phyloP scores from a whole-genome alignment of 202 grass and related monocot genomes.

The Saccharum hybrid region DNA sequence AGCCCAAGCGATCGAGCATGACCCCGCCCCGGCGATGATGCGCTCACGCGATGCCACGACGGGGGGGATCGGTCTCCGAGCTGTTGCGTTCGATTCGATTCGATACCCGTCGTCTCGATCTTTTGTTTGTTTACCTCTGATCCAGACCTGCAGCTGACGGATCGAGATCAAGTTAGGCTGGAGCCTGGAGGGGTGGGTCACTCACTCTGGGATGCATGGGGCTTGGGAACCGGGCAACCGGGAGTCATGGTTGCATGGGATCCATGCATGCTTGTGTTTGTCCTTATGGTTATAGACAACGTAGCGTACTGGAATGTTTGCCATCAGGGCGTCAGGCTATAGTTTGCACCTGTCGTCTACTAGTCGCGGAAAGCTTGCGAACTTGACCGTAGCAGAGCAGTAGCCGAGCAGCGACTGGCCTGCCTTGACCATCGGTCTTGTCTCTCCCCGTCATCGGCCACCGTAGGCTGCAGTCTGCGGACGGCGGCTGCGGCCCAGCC shows the following conservation, averaged over 20 bases:
- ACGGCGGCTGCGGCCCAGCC: too few relatives aligned
- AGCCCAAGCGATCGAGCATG: background rate
- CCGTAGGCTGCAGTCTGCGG: too few relatives aligned
- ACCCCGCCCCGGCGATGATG: background rate
- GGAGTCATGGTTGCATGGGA: background rate
- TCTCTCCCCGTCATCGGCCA: too few relatives aligned
- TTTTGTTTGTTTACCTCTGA: background rate
- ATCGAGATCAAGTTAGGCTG: constrained; percentile 14
- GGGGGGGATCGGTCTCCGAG: background rate
- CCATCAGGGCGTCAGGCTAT: too few relatives aligned
- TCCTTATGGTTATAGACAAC: background rate
- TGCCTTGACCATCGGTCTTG: too few relatives aligned
- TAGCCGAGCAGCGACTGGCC: background rate
- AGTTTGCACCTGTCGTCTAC: background rate
- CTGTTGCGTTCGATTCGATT: constrained; percentile 17
- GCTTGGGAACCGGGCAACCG: too few relatives aligned
- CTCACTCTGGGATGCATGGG: too few relatives aligned
- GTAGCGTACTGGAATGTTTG: too few relatives aligned
- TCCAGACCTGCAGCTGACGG: background rate
- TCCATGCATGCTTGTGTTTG: constrained; percentile 5
- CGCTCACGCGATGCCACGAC: constrained; percentile 13
- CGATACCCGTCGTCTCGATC: background rate
- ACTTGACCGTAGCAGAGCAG: too few relatives aligned
- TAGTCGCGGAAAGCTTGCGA: background rate
- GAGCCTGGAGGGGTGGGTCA: background rate